These are phyloP conservation scores for Penicillium sp. DNA, from an alignment of 2,329 filamentous ascomycete species.

Conservation along the genomic window DNA sequence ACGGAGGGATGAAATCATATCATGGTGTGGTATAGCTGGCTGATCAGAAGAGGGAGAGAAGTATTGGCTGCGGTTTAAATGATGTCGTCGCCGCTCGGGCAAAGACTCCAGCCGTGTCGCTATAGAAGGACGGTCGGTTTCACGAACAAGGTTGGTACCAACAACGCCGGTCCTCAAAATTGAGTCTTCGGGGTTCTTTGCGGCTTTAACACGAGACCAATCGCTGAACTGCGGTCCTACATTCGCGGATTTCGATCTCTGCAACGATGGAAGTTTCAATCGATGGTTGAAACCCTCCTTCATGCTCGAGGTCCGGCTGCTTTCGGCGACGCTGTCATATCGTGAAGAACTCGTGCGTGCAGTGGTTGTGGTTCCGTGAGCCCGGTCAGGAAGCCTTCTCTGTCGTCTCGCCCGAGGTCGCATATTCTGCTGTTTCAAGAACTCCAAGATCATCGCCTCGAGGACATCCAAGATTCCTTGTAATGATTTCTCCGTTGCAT, in stretches of 20 bases:
- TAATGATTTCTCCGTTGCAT: constrained; percentile 53
- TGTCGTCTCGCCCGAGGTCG: constrained; percentile 55
- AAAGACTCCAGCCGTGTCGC: not conserved
- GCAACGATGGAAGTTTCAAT: constrained; percentile 42
- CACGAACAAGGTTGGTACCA: not conserved
- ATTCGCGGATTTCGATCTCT: constrained; percentile 19
- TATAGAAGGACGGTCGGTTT: not conserved
- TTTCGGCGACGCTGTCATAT: not conserved
- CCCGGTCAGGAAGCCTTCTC: constrained; percentile 16
- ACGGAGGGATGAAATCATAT: not conserved
- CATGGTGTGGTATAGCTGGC: not conserved
- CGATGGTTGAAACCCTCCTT: constrained; percentile 35
- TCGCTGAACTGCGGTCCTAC: constrained; percentile 38
- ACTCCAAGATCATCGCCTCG: constrained; percentile 71
- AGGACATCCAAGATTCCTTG: constrained; percentile 68
- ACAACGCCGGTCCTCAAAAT: not conserved
- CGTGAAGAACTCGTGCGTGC: constrained; percentile 11
- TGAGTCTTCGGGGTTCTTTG: constrained; percentile 26
- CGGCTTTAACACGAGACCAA: constrained; percentile 52
- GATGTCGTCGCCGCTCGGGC: not conserved
- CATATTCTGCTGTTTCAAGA: constrained; percentile 75
- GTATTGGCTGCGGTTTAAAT: not conserved
- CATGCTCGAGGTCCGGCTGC: constrained; percentile 15
- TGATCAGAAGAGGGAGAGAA: not conserved
- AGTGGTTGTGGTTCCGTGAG: constrained; percentile 2